A percentile compares a stretch with the other conserved stretches of the same genome.
Evolutionary conservation across 2,329 filamentous ascomycete genomes (phyloP).

Genomic region (Penicillium sp.): DNA sequence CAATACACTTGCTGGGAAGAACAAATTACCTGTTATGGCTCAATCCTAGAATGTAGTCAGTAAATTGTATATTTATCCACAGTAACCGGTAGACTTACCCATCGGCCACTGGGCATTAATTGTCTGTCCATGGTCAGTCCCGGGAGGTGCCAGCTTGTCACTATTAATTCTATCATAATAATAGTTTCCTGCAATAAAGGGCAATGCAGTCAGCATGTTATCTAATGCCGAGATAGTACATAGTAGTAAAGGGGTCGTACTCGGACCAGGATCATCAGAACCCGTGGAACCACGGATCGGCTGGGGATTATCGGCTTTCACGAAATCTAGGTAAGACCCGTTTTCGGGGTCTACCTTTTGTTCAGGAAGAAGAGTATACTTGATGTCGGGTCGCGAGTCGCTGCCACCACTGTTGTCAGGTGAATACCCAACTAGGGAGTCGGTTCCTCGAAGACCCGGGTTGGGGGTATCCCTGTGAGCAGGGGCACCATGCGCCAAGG

Average conservation of each 20-base stretch:
- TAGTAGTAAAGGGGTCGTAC: conserved; percentile 22
- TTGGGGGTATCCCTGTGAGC: conserved; percentile 17
- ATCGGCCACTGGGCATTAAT: conserved; percentile 54
- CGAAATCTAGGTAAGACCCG: conserved; percentile 55
- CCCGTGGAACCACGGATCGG: conserved; percentile 54
- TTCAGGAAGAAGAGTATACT: conserved; percentile 47
- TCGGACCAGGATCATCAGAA: conserved; percentile 52
- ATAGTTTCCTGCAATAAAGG: conserved; percentile 35
- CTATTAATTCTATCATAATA: conserved; percentile 55
- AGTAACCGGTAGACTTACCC: conserved; percentile 26
- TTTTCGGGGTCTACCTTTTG: conserved; percentile 51
- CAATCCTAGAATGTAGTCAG: conserved; percentile 30
- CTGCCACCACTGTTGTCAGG: conserved; percentile 34
- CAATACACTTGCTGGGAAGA: background rate
- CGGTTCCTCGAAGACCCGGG: conserved; percentile 28
- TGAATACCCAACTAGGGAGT: conserved; percentile 39
- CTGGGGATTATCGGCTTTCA: conserved; percentile 51
- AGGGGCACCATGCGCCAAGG: conserved; percentile 22
- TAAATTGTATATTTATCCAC: background rate
- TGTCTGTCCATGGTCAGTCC: conserved; percentile 45
- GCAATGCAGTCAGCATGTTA: background rate
- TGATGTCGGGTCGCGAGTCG: conserved; percentile 34
- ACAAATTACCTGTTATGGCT: conserved; percentile 43
- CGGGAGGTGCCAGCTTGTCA: conserved; percentile 54
- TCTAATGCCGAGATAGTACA: background rate